Evolutionary conservation across 495 filamentous ascomycete genomes (phyloP).

Genomic region (Daldinia loculata): DNA sequence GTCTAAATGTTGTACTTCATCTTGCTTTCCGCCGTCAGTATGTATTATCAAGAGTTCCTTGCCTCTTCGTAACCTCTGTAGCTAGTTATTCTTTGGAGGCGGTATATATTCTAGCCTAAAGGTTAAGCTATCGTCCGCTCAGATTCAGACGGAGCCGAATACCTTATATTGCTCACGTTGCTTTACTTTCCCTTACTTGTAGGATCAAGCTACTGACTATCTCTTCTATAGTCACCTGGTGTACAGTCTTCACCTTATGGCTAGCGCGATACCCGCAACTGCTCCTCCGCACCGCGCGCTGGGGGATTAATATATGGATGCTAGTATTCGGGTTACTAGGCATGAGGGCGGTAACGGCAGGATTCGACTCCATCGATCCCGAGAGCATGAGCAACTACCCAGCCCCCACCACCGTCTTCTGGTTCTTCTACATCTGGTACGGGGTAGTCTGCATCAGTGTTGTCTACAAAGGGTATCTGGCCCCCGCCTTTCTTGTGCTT

Average conservation of each 20-base stretch:
- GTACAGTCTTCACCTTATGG: slow-evolving; percentile 13
- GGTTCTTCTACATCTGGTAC: slow-evolving; percentile 20
- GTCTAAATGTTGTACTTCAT: background rate
- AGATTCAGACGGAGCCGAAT: too few relatives aligned
- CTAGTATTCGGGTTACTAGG: slow-evolving; percentile 17
- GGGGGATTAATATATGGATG: slow-evolving; percentile 23
- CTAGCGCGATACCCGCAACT: slow-evolving; percentile 6
- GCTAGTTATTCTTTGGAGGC: too few relatives aligned
- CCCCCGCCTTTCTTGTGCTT: background rate
- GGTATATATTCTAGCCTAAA: too few relatives aligned
- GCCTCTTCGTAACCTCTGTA: background rate
- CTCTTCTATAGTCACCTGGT: slow-evolving; percentile 22
- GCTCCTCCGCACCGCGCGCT: slow-evolving; percentile 21
- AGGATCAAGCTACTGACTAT: background rate
- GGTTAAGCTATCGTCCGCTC: too few relatives aligned
- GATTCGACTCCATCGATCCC: slow-evolving; percentile 18
- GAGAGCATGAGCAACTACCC: background rate
- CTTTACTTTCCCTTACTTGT: background rate
- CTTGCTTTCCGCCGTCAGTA: background rate
- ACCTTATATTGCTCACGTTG: too few relatives aligned
- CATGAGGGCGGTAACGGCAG: slow-evolving; percentile 18
- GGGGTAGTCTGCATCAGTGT: background rate
- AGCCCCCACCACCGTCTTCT: background rate
- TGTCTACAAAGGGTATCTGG: slow-evolving; percentile 10
- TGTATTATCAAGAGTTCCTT: background rate